Conservation (phyloP, 1,139 yeast species). For the Debaryomycetaceae sp. region DNA sequence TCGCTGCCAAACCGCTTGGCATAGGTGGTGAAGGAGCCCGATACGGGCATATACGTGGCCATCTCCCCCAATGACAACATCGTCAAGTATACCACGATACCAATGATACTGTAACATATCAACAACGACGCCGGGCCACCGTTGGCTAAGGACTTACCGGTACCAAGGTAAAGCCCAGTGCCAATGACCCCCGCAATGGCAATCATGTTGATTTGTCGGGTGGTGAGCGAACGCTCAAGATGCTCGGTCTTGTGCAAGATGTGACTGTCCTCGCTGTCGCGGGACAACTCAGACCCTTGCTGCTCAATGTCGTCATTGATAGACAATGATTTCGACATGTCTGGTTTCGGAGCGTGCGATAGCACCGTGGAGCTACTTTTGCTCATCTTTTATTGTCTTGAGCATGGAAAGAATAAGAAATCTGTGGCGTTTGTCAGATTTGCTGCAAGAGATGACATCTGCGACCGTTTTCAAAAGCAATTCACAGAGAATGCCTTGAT, state of each 20-base stretch:
- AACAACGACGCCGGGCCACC: constrained; percentile 67
- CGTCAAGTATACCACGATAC: constrained; percentile 53
- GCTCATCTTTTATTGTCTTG: too few relatives aligned
- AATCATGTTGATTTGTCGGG: constrained; percentile 57
- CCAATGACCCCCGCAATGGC: constrained; percentile 67
- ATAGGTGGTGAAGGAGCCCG: constrained; percentile 60
- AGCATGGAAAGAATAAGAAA: too few relatives aligned
- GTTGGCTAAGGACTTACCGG: constrained; percentile 52
- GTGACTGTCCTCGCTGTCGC: too few relatives aligned
- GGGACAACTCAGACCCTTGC: too few relatives aligned
- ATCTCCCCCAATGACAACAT: constrained; percentile 65
- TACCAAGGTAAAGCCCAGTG: constrained; percentile 63
- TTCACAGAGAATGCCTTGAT: too few relatives aligned
- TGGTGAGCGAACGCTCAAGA: constrained; percentile 40
- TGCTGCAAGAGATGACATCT: too few relatives aligned
- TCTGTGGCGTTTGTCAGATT: too few relatives aligned
- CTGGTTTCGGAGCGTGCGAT: too few relatives aligned
- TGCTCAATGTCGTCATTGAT: too few relatives aligned
- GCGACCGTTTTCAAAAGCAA: too few relatives aligned
- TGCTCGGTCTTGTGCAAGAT: constrained; percentile 25
- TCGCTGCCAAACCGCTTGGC: constrained; percentile 60
- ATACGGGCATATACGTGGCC: constrained; percentile 56
- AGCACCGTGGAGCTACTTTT: too few relatives aligned
- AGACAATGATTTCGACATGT: too few relatives aligned
- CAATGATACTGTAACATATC: constrained; percentile 55